Evolutionary conservation across 805 yeast genomes (phyloP), one percentile per base, ranked within the genome.

Genomic region (Candida ortonii): DNA sequence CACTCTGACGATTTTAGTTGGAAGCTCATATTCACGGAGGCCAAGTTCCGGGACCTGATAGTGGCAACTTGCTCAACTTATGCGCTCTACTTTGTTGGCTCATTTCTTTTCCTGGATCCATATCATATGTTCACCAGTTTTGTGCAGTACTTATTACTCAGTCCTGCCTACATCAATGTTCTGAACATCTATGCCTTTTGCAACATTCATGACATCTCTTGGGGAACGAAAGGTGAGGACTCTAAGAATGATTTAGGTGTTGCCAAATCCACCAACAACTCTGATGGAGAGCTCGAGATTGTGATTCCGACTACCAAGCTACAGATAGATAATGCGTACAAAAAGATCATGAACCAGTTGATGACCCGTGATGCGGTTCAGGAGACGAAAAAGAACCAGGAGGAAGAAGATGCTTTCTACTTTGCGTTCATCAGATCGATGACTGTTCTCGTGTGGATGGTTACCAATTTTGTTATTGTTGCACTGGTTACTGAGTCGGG

Each of bases 221-320:
- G 97, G 97, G 97, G 97, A 57, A 90, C 96, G 4, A 86, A 89
- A 59, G 96, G 95, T 30, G 86, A 80, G 32, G 78, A 76, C 8
- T 71, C 77, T 55, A 77, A 67, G 54, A 75, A 67, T 62, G 95
- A 74, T 59, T 69, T 93, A 50, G 97, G 97, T 41, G 78, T 81
- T 28, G 96, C 95, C 16, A 84, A 81, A 50, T 56, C 85, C 3
- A 41, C 39, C 5, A 43, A 46, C n/a, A 70, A 72, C 24, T 73
- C 68, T 34, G 78, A 72, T 36, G 87, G 84, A 47, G 78, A 78
- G 41, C 71, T 80, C 34, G 82, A 79, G 44, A 69, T 78, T 54
- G 82, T 76, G 44, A 73, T 82, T 20, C 95, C 96, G 7, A 85
- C 89, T 2, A 79, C 84, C 3, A 70, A 71, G 17, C 73, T 70